A percentile compares a stretch with the other conserved stretches of the same genome.
Conservation (phyloP, 2,329 filamentous ascomycete genomes). For the Chaetomiaceae sp. region DNA sequence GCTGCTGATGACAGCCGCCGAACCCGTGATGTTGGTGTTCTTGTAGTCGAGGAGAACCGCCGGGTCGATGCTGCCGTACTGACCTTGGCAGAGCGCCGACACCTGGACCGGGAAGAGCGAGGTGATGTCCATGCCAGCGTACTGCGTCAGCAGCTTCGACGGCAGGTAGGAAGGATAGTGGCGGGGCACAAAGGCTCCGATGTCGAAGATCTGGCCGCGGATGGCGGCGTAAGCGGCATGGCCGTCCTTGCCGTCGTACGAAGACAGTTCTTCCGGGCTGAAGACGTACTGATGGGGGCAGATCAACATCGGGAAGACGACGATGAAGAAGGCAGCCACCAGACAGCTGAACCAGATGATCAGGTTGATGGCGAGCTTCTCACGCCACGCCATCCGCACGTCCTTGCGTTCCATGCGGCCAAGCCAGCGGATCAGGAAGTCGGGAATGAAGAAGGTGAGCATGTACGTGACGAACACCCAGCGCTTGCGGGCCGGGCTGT, state of each 20-base stretch:
- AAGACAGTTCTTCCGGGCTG: constrained; percentile 69
- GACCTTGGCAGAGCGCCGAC: constrained; percentile 81
- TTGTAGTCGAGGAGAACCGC: constrained; percentile 83
- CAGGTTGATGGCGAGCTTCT: constrained; percentile 97
- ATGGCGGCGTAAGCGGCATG: constrained; percentile 68
- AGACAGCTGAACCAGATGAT: constrained; percentile 88
- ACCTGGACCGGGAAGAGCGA: constrained; percentile 91
- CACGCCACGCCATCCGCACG: constrained; percentile 87
- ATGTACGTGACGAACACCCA: constrained; percentile 83
- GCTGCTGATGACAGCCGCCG: constrained; percentile 58
- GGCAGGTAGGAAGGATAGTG: constrained; percentile 71
- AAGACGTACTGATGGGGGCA: constrained; percentile 90
- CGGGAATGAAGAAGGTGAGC: constrained; percentile 83
- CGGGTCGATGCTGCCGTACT: constrained; percentile 58
- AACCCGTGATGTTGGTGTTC: constrained; percentile 67
- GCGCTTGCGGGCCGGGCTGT: constrained; percentile 76
- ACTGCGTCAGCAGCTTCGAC: constrained; percentile 65
- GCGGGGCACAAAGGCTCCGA: constrained; percentile 64
- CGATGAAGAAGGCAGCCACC: constrained; percentile 80
- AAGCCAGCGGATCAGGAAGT: constrained; percentile 70
- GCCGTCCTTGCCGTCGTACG: constrained; percentile 66
- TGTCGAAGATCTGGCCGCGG: constrained; percentile 83
- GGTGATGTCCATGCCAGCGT: constrained; percentile 84
- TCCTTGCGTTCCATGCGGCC: constrained; percentile 91
- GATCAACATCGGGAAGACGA: constrained; percentile 80